Base-by-base conservation (phyloP, 2,329 filamentous ascomycete genomes). In the Ophiocordyceps camponoti-saundersi region DNA sequence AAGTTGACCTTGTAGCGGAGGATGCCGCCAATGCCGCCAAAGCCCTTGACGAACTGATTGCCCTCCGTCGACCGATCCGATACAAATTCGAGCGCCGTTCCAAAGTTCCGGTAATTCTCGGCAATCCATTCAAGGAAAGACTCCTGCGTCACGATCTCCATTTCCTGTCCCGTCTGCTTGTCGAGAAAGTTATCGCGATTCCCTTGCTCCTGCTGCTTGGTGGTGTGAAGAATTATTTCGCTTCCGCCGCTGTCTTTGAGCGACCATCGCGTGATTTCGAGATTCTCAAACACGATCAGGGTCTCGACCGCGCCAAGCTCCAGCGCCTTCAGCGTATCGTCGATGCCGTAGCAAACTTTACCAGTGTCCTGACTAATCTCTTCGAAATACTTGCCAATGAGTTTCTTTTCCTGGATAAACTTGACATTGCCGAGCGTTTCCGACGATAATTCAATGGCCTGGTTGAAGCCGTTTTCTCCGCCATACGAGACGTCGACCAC, bases 1-100 rank as follows among this genome's bases (percentile, higher is more conserved):
- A 98, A 98, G 75, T 98, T 98, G 75, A 98, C 87, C 75, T 95
- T 95, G 80, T 98, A 98, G 57, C 92, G 88, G 63, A 98, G 80
- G 60, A 98, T 82, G 53, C 90, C 90, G 56, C 92, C 92, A 58
- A 98, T 95, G 61, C 92, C 92, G 81, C 92, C 92, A 62, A 98
- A 98, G 53, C 92, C 92, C 73, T 95, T 96, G 60, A 98, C 92
- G 69, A 98, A 98, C 73, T 98, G 92, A 70, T 98, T 98, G 63
- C 92, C 92, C 70, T 98, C 92, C 51, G 86, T 94, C 50, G 90
- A 96, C 54, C 88, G 83, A 65, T 98, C 93, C 44, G 92, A 95
- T 53, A 98, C 92, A 57, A 98, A 98, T 66, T 98, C 92, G 42
- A 98, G 79, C 30, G 80, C 83, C 46, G 92, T 89, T 69, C 92